Evolutionary conservation across 495 filamentous ascomycete genomes (phyloP).

Genomic region (Penicillium macrosclerotiorum): DNA sequence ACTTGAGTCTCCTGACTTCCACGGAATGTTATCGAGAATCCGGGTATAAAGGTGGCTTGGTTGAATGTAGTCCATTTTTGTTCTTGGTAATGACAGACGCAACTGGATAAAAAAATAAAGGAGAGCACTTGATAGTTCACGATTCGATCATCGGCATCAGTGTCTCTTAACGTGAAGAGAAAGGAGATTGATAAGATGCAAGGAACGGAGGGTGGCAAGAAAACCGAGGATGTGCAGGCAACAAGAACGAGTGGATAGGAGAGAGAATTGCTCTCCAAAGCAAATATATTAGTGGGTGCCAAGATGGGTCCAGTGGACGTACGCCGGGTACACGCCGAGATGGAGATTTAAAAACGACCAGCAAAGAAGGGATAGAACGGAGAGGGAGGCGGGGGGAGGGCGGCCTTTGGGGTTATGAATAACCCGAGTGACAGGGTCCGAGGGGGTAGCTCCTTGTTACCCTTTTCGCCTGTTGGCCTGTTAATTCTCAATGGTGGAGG

Average conservation of each 20-base stretch:
- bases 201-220: slow-evolving; percentile 7
- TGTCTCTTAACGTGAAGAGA: slow-evolving; percentile 15
- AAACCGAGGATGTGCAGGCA: neutral
- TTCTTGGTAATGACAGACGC: neutral
- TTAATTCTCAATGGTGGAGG: slow-evolving; percentile 12
- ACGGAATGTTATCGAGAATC: slow-evolving; percentile 32
- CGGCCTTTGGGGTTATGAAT: slow-evolving; percentile 15
- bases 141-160: slow-evolving; percentile 7
- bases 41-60: slow-evolving; percentile 29
- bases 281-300: slow-evolving; percentile 5
- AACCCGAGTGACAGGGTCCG: slow-evolving; percentile 1
- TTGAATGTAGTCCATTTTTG: slow-evolving; percentile 31
- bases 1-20: slow-evolving; percentile 29
- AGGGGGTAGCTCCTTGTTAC: slow-evolving; percentile 2
- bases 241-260: slow-evolving; percentile 7
- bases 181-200: neutral
- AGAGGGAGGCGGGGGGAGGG: slow-evolving; percentile 8
- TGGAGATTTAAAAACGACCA: slow-evolving; percentile 2
- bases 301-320: slow-evolving; percentile 7
- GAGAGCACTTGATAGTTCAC: slow-evolving; percentile 6
- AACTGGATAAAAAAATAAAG: neutral
- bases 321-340: slow-evolving; percentile 6
- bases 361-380: slow-evolving; percentile 7
- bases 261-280: neutral
- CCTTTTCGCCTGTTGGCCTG: too few relatives aligned